phyloP scores from a whole-genome alignment of 2,329 filamentous ascomycete genomes.

The Apiospora arundinis region DNA sequence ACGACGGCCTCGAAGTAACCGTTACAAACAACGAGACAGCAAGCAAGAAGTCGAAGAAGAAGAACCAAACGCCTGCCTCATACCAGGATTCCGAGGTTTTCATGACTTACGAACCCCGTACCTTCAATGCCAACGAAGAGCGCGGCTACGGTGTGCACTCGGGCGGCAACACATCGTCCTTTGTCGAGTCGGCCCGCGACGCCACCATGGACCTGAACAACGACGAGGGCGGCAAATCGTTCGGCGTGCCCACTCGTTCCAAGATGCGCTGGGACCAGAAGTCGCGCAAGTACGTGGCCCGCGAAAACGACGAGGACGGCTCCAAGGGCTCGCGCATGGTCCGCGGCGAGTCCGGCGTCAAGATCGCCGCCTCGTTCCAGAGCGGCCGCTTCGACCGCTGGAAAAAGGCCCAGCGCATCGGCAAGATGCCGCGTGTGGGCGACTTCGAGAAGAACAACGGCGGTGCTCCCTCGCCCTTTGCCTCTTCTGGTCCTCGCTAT shows the following conservation, averaged over 20 bases:
- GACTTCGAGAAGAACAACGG: slow-evolving; percentile 69
- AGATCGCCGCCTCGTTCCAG: slow-evolving; percentile 93
- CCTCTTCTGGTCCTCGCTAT: slow-evolving; percentile 63
- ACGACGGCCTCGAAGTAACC: slow-evolving; percentile 74
- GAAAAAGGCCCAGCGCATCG: slow-evolving; percentile 85
- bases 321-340: slow-evolving; percentile 77
- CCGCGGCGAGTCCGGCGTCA: slow-evolving; percentile 88
- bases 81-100: slow-evolving; percentile 90
- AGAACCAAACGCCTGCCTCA: slow-evolving; percentile 46
- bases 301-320: slow-evolving; percentile 93
- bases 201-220: slow-evolving; percentile 92
- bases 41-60: slow-evolving; percentile 53
- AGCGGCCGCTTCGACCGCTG: slow-evolving; percentile 93
- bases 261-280: slow-evolving; percentile 97
- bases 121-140: slow-evolving; percentile 83
- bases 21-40: slow-evolving; percentile 65
- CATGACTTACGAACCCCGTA: slow-evolving; percentile 93
- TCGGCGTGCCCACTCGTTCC: slow-evolving; percentile 76
- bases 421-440: slow-evolving; percentile 79
- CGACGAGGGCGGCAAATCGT: slow-evolving; percentile 81
- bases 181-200: slow-evolving; percentile 84
- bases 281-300: slow-evolving; percentile 90
- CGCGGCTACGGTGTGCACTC: slow-evolving; percentile 93
- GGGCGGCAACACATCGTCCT: slow-evolving; percentile 66
- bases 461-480: slow-evolving; percentile 38